Evolutionary conservation across 805 yeast species (phyloP).

Genomic region (Scheffersomyces lignosus): DNA sequence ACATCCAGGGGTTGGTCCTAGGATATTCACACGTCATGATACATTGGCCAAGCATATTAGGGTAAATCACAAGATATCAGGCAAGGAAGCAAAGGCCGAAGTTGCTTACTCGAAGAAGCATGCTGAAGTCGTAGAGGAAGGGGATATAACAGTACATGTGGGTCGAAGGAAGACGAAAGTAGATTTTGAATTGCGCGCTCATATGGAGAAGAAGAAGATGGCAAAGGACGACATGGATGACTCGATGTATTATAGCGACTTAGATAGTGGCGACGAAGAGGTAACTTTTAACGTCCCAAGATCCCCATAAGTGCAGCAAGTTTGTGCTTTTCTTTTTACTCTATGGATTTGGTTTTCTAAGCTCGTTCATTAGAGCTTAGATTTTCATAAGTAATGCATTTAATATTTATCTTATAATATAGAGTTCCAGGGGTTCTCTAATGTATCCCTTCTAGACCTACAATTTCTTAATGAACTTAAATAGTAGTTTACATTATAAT

Average conservation of each 20-base stretch:
- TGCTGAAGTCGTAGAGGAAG: conserved; percentile 49
- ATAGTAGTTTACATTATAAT: background rate
- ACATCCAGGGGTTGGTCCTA: conserved; percentile 53
- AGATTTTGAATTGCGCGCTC: conserved; percentile 45
- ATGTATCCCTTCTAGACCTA: background rate
- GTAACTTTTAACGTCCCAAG: conserved; percentile 7
- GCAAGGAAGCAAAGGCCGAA: conserved; percentile 48
- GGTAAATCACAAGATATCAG: conserved; percentile 46
- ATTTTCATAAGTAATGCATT: background rate
- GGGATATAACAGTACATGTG: conserved; percentile 47
- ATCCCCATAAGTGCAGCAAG: background rate
- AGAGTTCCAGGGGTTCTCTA: background rate
- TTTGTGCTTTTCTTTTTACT: background rate
- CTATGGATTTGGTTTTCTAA: background rate
- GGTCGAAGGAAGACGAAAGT: conserved; percentile 47
- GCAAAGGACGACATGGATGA: conserved; percentile 16
- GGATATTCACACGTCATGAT: conserved; percentile 91
- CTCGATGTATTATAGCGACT: conserved; percentile 11
- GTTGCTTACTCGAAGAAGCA: conserved; percentile 46
- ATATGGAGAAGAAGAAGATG: conserved; percentile 37
- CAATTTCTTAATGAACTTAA: background rate
- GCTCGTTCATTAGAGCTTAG: background rate
- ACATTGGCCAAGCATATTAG: conserved; percentile 88
- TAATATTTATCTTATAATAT: background rate
- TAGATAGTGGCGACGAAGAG: conserved; percentile 16